Percentiles rank a stretch among this genome's conserved stretches.
Conservation (phyloP, 139 green algal genomes). For the Bryopsis sp. region DNA sequence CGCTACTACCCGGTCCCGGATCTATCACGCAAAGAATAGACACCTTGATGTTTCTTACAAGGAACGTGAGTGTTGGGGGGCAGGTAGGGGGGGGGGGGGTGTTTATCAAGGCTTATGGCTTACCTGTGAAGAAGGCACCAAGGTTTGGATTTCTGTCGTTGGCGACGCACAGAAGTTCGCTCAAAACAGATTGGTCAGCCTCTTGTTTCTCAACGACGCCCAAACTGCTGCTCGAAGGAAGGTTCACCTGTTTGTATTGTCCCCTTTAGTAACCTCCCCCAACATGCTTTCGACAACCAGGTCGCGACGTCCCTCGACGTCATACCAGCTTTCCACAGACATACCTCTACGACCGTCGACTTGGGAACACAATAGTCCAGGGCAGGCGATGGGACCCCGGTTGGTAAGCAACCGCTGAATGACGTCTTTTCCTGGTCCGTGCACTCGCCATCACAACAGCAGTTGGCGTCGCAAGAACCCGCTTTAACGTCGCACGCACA, state of each 20-base stretch:
- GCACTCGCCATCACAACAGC: neutral
- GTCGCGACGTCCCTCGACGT: neutral
- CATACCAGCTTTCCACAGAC: neutral
- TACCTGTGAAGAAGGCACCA: neutral
- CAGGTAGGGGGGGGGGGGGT: no score
- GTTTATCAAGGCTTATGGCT: no score
- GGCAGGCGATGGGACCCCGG: no score
- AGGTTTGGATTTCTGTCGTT: constrained; percentile 1
- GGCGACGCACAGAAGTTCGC: neutral
- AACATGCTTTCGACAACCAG: neutral
- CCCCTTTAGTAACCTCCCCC: no score
- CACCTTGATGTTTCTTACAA: no score
- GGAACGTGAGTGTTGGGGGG: no score
- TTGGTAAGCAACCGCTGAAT: neutral
- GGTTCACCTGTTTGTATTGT: constrained; percentile 3
- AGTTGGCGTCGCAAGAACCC: neutral
- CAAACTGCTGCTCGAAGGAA: neutral
- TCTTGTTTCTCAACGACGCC: neutral
- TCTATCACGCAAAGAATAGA: no score
- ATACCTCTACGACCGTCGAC: neutral
- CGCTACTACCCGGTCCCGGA: no score
- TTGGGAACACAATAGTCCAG: neutral
- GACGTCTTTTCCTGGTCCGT: neutral
- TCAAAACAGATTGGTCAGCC: neutral
- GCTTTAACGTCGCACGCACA: neutral